These are phyloP conservation scores for Penicillium cinerascens DNA, from an alignment of 495 filamentous ascomycete genomes.

Conservation along the genomic window DNA sequence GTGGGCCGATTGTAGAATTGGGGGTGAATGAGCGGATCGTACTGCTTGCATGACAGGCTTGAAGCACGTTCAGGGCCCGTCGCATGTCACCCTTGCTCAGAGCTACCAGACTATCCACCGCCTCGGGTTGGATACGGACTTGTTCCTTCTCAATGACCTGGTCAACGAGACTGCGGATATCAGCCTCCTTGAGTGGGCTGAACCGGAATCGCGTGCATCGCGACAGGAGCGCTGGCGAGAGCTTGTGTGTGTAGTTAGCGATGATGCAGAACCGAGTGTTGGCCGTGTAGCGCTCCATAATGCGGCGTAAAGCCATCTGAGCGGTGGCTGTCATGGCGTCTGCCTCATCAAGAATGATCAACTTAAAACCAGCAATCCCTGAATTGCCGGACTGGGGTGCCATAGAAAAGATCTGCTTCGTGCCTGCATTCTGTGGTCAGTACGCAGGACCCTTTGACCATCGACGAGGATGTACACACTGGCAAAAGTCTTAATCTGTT, in stretches of 20 bases:
- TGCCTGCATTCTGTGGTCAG: conserved; percentile 57
- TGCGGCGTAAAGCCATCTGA: conserved; percentile 93
- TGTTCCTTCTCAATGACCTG: conserved; percentile 84
- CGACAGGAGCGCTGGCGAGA: conserved; percentile 90
- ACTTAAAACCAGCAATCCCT: conserved; percentile 76
- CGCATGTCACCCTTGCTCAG: conserved; percentile 97
- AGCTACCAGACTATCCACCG: conserved; percentile 73
- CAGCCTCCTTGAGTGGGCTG: conserved; percentile 81
- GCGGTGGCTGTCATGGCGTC: conserved; percentile 97
- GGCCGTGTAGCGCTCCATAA: conserved; percentile 99
- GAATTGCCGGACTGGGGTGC: conserved; percentile 44
- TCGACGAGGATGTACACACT: conserved; percentile 42
- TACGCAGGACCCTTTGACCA: conserved; percentile 13
- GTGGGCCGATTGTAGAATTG: neutral
- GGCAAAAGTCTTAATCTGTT: conserved; percentile 99
- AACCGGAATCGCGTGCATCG: conserved; percentile 95
- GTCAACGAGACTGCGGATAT: conserved; percentile 81
- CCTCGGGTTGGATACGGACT: conserved; percentile 76
- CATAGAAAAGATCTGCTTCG: conserved; percentile 64
- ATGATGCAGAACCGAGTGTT: conserved; percentile 99
- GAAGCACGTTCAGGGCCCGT: conserved; percentile 88
- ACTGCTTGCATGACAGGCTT: conserved; percentile 94
- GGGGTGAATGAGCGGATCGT: conserved; percentile 23
- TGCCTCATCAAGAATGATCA: conserved; percentile 96
- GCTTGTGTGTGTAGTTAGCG: conserved; percentile 98